Evolutionary conservation across 805 yeast genomes (phyloP).

Genomic region (Teunomyces panamensis): DNA sequence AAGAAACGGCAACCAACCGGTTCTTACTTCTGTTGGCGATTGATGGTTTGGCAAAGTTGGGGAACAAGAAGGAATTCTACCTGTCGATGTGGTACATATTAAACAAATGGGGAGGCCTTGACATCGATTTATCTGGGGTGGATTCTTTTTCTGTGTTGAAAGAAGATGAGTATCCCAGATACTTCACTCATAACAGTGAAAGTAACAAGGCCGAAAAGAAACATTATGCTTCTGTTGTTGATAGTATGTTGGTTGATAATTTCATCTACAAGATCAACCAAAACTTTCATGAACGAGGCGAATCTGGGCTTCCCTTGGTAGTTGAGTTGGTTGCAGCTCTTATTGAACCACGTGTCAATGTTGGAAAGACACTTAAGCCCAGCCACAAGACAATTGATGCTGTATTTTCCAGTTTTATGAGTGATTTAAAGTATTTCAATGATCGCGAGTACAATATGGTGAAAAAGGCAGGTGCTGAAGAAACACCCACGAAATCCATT

Average conservation of each 20-base stretch:
- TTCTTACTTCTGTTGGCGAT: slow-evolving; percentile 29
- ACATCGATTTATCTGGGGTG: slow-evolving; percentile 8
- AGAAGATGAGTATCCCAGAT: slow-evolving; percentile 1
- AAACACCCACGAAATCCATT: slow-evolving; percentile 15
- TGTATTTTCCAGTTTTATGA: slow-evolving; percentile 26
- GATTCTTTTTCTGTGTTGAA: neutral
- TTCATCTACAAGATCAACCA: slow-evolving; percentile 33
- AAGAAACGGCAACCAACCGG: slow-evolving; percentile 24
- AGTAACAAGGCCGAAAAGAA: neutral
- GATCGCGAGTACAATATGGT: slow-evolving; percentile 25
- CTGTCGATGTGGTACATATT: slow-evolving; percentile 32
- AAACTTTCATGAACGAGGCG: slow-evolving; percentile 13
- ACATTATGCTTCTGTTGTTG: slow-evolving; percentile 16
- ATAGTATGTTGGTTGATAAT: slow-evolving; percentile 29
- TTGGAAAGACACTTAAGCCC: slow-evolving; percentile 15
- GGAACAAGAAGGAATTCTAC: slow-evolving; percentile 28
- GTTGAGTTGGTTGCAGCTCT: slow-evolving; percentile 27
- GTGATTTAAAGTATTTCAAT: slow-evolving; percentile 26
- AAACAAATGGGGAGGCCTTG: slow-evolving; percentile 33
- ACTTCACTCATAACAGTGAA: neutral
- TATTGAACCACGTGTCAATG: slow-evolving; percentile 15
- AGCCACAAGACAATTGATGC: slow-evolving; percentile 28
- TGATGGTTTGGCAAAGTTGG: slow-evolving; percentile 30
- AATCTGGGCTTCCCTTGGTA: slow-evolving; percentile 15
- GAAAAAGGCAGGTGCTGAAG: neutral